Percentiles rank a stretch among this genome's conserved stretches.
Conservation (phyloP, 805 yeast genomes). For the Barnettozyma vustinii region DNA sequence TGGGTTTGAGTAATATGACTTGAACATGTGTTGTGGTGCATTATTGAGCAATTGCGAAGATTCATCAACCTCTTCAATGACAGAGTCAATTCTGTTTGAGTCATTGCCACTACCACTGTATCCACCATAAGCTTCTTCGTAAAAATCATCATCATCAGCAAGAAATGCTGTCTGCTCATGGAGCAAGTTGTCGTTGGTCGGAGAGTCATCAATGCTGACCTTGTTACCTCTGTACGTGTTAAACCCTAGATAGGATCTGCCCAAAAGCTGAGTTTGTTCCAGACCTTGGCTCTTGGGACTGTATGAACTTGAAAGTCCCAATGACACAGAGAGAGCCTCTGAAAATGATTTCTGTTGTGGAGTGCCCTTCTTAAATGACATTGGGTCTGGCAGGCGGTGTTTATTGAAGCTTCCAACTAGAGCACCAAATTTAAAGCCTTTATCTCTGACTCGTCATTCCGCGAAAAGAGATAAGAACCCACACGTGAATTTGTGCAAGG, state of each 20-base stretch:
- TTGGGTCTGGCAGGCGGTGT: neutral
- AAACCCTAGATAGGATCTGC: conserved; percentile 27
- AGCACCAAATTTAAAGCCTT: neutral
- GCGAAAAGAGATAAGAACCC: neutral
- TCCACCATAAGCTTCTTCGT: conserved; percentile 10
- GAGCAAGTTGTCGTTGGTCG: conserved; percentile 33
- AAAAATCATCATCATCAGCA: conserved; percentile 52
- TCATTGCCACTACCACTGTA: neutral
- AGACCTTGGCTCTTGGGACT: conserved; percentile 8
- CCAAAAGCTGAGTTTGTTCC: conserved; percentile 15
- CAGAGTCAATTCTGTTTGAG: neutral
- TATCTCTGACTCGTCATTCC: neutral
- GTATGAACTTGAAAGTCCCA: conserved; percentile 24
- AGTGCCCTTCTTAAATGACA: conserved; percentile 8
- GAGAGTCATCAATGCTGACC: neutral
- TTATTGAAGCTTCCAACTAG: no score
- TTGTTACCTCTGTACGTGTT: conserved; percentile 1
- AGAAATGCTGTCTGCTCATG: conserved; percentile 54
- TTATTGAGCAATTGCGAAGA: neutral
- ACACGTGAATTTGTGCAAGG: neutral
- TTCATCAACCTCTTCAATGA: conserved; percentile 3
- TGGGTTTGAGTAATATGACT: neutral
- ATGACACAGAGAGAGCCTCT: conserved; percentile 23
- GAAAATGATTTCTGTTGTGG: conserved; percentile 19
- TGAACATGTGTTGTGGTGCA: neutral